Conservation (phyloP, 2,329 filamentous ascomycete genomes). For the Xylariaceae sp. region DNA sequence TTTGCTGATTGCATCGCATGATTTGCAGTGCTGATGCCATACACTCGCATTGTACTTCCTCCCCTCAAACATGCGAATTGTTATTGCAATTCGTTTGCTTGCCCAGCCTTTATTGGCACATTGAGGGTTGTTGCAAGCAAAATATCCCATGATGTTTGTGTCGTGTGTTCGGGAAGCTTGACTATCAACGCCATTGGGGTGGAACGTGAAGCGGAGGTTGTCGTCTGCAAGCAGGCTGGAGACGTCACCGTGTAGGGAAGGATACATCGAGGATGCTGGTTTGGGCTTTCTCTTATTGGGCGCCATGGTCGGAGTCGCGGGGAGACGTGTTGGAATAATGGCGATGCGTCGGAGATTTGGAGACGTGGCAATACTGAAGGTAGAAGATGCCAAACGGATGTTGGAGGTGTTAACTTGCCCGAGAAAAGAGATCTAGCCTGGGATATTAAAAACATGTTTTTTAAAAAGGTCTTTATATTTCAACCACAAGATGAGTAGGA, state of each 20-base stretch:
- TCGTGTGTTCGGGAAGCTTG: neutral
- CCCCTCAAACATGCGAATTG: slow-evolving; percentile 12
- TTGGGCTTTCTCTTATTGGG: too few species aligned
- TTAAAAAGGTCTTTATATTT: too few species aligned
- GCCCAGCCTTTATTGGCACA: slow-evolving; percentile 9
- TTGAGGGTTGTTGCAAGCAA: slow-evolving; percentile 9
- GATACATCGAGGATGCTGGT: slow-evolving; percentile 4
- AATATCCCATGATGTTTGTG: slow-evolving; percentile 17
- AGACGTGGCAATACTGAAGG: too few species aligned
- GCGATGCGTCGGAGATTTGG: too few species aligned
- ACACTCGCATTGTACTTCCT: slow-evolving; percentile 24
- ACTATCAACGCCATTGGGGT: slow-evolving; percentile 1
- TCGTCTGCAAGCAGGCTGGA: slow-evolving; percentile 4
- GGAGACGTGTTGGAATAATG: too few species aligned
- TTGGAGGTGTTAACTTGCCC: too few species aligned
- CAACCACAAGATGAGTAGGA: too few species aligned
- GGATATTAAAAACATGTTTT: too few species aligned
- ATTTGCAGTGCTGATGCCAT: slow-evolving; percentile 23
- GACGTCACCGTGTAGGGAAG: slow-evolving; percentile 4
- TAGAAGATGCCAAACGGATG: too few species aligned
- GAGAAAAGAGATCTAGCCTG: too few species aligned
- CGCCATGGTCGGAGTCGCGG: too few species aligned
- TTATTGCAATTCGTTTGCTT: slow-evolving; percentile 10
- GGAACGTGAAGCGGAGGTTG: slow-evolving; percentile 6
- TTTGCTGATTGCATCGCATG: slow-evolving; percentile 17